Evolutionary conservation across 1,284 basidiomycete genomes (phyloP), one percentile per base, ranked within the genome.

Genomic region (Anthracocystis panici-leucophaei): DNA sequence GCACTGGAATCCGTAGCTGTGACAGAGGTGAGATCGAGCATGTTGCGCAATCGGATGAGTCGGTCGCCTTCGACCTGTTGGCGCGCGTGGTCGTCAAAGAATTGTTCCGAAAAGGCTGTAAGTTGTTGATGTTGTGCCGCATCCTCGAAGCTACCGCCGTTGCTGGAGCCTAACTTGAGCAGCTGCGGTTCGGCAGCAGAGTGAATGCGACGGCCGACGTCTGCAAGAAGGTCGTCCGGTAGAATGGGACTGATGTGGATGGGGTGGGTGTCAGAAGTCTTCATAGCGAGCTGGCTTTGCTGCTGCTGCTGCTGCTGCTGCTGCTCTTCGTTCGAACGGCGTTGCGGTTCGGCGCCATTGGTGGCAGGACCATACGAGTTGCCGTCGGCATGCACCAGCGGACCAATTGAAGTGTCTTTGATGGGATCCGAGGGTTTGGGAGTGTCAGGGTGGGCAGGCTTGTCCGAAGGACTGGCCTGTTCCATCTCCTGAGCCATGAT

Each of bases 181-280:
- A 66, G 18, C n/a, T 68, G 67, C 27, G 57, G 46, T 14, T 77
- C 68, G 18, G 76, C 62, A 6, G 35, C n/a, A 10, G 57, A 35
- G 5, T 56, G 57, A n/a, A 83, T 56, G 8, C 68, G 61, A 23
- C 51, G 48, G 9, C 79, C 75, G 11, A 83, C 67, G 12, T 52
- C 31, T 1, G 64, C 55, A 4, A 83, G 53, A 5, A 78, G 57
- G 12, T 74, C 46, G 10, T 74, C 71, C 1, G 82, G 79, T 1
- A 83, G 52, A 20, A 83, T 80, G 11, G 73, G 72, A 49, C 75
- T 78, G 41, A 83, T 77, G 57, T 77, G 68, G 61, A 84, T 83
- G 0, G 82, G 82, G n/a, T 84, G 82, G 18, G 80, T 77, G 61
- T 80, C 79, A 48, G 75, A 78, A 9, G 82, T 84, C 63, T 84